Evolutionary conservation across 2,329 filamentous ascomycete genomes (phyloP), one percentile per base, ranked within the genome.

Genomic region (Trichoderma asperellum): DNA sequence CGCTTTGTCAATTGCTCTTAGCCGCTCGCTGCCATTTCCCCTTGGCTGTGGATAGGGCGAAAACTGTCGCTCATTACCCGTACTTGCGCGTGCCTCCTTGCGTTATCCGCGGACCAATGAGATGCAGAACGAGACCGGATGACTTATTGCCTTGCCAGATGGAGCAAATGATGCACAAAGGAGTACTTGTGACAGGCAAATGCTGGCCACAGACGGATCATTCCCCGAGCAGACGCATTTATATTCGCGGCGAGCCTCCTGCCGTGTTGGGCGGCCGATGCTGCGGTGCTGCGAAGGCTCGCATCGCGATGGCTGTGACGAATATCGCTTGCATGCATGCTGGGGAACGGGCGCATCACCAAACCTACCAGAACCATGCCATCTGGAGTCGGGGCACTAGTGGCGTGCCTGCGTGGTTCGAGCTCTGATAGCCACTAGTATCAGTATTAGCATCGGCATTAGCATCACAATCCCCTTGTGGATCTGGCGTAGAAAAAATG

Each of bases 321-420:
- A 67, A 59, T 52, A 59, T 59, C 55, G 63, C 53, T 59, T 67
- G 63, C 63, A 56, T 58, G 55, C 55, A 67, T 59, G 63, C 32
- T 59, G 63, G 59, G 63, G 40, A 67, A 67, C 63, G 53, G 63
- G 63, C 63, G 63, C 63, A 59, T 59, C 55, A 29, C 53, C 63
- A 58, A 57, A 58, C 37, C 37, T 55, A 56, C 62, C 52, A 37
- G 35, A 24, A 57, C 52, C 62, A 65, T 47, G 62, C 34, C 62
- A 47, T 49, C 43, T 37, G 52, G 53, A 34, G 18, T 62, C 27
- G 60, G 59, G 37, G 34, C 52, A 56, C 49, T 35, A 40, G 35
- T 43, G 34, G 49, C 34, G 47, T 27, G 49, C 56, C 12, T 18
- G 18, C 24, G 47, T 24, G 61, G 49, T 32, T 40, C 55, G 61